Evolutionary conservation across 805 yeast genomes (phyloP), one percentile per base, ranked within the genome.

Genomic region (Barnettozyma californica): DNA sequence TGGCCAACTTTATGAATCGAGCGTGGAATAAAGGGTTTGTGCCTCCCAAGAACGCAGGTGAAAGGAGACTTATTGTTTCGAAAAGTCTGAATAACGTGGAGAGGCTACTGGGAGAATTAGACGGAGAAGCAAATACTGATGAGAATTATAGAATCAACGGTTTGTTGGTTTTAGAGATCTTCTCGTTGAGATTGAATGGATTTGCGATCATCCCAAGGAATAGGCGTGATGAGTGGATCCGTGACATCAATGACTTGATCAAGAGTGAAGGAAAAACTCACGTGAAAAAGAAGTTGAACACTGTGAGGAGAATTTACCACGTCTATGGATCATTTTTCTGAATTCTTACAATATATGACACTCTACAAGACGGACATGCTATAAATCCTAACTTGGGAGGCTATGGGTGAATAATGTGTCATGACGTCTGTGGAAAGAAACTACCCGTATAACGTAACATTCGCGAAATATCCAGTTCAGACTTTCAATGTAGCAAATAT

Each of bases 211-310:
- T 87, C 1, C 90, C 92, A 1, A 62, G 61, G 23, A 64, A 63
- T 29, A 66, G 81, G 44, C 66, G 65, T 44, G 53, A 59, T 7
- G 86, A 82, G 47, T 85, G 89, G 84, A 53, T 69, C 20, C 69
- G 77, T 41, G 95, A 87, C 62, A 64, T 84, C 44, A 78, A 77
- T 49, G 89, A 82, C 49, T 61, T 87, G 20, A 75, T 75, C 43
- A 71, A 75, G 49, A 59, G 66, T 27, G 62, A 67, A n/a, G 14
- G 23, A 4, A 40, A n/a, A 3, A 60, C 68, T n/a, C 62, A 64
- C 14, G 53, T 65, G n/a, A 51, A 58, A 3, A 67, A 68, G 8
- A 80, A 77, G 50, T 57, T 76, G 35, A 66, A 68, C 39, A 74
- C 81, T 0, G 65, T 86, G 8, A 68, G 69, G 33, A 75, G 88